These are phyloP conservation scores for Skeletonema marinoi DNA, from an alignment of 108 stramenopile genomes.

Conservation along the genomic window DNA sequence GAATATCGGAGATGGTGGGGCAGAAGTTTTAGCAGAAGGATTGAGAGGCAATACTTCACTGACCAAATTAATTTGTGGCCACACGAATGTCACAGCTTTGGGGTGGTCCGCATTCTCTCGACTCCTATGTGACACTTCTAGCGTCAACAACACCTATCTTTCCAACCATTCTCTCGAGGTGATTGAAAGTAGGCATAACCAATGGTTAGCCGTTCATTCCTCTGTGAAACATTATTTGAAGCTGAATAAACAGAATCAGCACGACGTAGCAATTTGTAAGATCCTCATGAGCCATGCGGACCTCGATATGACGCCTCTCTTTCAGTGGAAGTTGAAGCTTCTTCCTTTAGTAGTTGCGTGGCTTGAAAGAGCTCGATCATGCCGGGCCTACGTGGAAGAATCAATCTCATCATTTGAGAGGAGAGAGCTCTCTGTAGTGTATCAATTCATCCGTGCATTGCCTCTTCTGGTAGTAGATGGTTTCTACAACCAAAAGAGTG, in stretches of 20 bases:
- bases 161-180: constrained; percentile 9
- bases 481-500: background rate
- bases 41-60: background rate
- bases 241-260: background rate
- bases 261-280: background rate
- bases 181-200: background rate
- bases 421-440: background rate
- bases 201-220: too few relatives aligned
- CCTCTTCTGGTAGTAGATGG: background rate
- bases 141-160: constrained; percentile 17
- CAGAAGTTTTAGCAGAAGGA: background rate
- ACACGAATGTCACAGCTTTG: background rate
- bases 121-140: constrained; percentile 12
- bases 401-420: background rate
- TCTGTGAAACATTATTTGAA: background rate
- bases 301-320: background rate
- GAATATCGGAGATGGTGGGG: background rate
- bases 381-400: background rate
- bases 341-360: background rate
- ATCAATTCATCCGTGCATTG: background rate
- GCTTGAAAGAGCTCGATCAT: background rate
- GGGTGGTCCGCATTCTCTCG: constrained; percentile 4
- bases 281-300: background rate
- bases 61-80: background rate
- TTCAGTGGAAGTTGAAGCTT: background rate